A percentile compares a stretch with the other conserved stretches of the same genome.
These are phyloP conservation scores for Starmera dryadoides DNA, from an alignment of 805 yeast genomes.

Conservation along the genomic window DNA sequence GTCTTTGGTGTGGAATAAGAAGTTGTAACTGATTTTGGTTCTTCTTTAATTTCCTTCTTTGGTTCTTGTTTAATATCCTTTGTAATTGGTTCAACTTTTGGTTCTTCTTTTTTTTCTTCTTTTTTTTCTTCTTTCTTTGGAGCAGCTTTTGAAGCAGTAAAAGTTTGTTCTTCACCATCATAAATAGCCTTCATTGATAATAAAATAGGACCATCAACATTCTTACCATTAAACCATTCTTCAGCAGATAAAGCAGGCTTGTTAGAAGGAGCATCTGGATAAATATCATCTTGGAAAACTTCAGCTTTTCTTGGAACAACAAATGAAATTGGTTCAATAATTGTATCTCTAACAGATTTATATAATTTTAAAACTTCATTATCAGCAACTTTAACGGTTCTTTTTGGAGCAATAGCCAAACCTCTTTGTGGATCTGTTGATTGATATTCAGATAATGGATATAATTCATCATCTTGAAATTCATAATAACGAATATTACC, in stretches of 20 bases:
- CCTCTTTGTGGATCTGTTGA: slow-evolving; percentile 96
- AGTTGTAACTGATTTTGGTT: slow-evolving; percentile 12
- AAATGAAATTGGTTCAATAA: slow-evolving; percentile 87
- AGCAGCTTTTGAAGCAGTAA: slow-evolving; percentile 32
- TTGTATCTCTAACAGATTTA: slow-evolving; percentile 81
- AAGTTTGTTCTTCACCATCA: slow-evolving; percentile 61
- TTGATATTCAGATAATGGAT: slow-evolving; percentile 80
- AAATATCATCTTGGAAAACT: slow-evolving; percentile 86
- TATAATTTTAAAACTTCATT: slow-evolving; percentile 79
- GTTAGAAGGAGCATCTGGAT: slow-evolving; percentile 82
- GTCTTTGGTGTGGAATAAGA: slow-evolving; percentile 30
- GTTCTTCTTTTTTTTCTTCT: slow-evolving; percentile 13
- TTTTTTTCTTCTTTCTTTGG: slow-evolving; percentile 17
- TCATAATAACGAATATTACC: slow-evolving; percentile 95
- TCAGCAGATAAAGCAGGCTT: slow-evolving; percentile 71
- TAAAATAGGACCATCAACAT: slow-evolving; percentile 75
- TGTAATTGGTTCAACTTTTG: slow-evolving; percentile 15
- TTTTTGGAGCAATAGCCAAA: slow-evolving; percentile 82
- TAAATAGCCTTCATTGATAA: slow-evolving; percentile 69
- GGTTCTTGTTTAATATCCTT: slow-evolving; percentile 3
- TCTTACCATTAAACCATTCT: slow-evolving; percentile 77
- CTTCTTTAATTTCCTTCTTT: no score
- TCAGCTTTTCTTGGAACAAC: slow-evolving; percentile 93
- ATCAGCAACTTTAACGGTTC: slow-evolving; percentile 68
- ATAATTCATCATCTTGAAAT: slow-evolving; percentile 75